These are phyloP conservation scores for Phytophthora macrochlamydospora DNA, from an alignment of 352 stramenopile species.

Conservation along the genomic window DNA sequence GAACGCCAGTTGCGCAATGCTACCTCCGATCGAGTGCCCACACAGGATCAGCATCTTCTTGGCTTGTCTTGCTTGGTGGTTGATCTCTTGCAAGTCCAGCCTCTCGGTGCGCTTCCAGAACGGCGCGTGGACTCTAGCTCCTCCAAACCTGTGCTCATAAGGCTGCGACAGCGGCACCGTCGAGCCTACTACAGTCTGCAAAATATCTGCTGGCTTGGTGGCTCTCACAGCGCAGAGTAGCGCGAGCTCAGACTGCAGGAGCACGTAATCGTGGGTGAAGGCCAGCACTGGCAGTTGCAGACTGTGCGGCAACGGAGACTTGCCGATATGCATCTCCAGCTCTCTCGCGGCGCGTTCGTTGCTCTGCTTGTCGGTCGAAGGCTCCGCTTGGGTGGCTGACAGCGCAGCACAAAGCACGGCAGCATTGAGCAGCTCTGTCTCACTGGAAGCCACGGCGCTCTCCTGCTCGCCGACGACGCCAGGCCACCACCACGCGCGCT, in stretches of 20 bases:
- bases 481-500: conserved; percentile 55
- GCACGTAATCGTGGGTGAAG: conserved; percentile 56
- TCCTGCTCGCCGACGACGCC: conserved; percentile 23
- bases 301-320: conserved; percentile 71
- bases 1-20: conserved; percentile 79
- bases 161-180: conserved; percentile 65
- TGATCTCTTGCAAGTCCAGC: conserved; percentile 56
- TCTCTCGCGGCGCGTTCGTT: conserved; percentile 33
- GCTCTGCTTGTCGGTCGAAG: conserved; percentile 19
- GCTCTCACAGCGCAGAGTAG: conserved; percentile 75
- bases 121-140: conserved; percentile 72
- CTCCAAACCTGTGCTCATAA: conserved; percentile 74
- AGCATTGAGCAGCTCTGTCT: conserved; percentile 77
- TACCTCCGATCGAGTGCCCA: conserved; percentile 84
- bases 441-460: conserved; percentile 45
- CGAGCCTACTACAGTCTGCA: conserved; percentile 28
- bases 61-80: conserved; percentile 45
- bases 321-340: conserved; percentile 61
- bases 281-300: conserved; percentile 59
- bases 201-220: conserved; percentile 59
- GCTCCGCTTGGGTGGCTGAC: conserved; percentile 35
- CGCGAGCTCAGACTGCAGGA: conserved; percentile 65
- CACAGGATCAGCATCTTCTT: conserved; percentile 79
- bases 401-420: conserved; percentile 78
- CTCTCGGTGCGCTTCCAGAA: conserved; percentile 78